phyloP scores from a whole-genome alignment of 176 grass and related monocot genomes.

The barley (Hordeum vulgare) region DNA sequence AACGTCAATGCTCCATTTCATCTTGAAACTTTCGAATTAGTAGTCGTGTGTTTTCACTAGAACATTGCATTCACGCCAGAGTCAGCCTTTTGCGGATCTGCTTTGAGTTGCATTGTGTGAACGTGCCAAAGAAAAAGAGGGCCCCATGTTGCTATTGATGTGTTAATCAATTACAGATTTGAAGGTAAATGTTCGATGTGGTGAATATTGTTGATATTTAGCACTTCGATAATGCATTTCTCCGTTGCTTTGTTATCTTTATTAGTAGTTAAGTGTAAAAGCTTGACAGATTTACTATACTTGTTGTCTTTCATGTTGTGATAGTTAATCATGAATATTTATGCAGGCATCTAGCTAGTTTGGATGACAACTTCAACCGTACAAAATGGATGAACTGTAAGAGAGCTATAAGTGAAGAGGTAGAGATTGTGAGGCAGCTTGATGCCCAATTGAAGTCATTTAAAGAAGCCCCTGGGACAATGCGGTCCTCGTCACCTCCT shows the following conservation, averaged over 20 bases:
- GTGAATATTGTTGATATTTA: not conserved
- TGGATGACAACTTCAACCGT: constrained; percentile 57
- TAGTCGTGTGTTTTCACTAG: not conserved
- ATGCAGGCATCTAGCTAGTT: constrained; percentile 77
- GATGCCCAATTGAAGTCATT: constrained; percentile 68
- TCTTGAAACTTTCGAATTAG: not conserved
- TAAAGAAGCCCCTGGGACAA: constrained; percentile 63
- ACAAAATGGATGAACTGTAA: constrained; percentile 92
- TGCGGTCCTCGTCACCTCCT: constrained; percentile 74
- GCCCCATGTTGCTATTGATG: constrained; percentile 1
- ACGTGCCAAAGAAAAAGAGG: not conserved
- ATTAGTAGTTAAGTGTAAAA: not conserved
- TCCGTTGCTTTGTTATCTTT: not conserved
- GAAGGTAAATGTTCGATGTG: not conserved
- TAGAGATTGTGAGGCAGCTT: constrained; percentile 79
- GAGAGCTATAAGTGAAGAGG: constrained; percentile 79
- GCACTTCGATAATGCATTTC: not conserved
- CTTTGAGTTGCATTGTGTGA: not conserved
- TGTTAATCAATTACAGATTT: not conserved
- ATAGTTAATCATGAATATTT: not conserved
- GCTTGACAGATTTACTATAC: not conserved
- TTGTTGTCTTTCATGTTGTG: constrained; percentile 13
- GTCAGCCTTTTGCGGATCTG: not conserved
- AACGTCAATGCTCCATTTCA: not conserved
- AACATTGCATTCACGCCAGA: not conserved